Percentiles rank a stretch among this genome's conserved stretches.
These are phyloP conservation scores for Saccharomycopsis synnaedendra DNA, from an alignment of 805 yeast species.

Conservation along the genomic window DNA sequence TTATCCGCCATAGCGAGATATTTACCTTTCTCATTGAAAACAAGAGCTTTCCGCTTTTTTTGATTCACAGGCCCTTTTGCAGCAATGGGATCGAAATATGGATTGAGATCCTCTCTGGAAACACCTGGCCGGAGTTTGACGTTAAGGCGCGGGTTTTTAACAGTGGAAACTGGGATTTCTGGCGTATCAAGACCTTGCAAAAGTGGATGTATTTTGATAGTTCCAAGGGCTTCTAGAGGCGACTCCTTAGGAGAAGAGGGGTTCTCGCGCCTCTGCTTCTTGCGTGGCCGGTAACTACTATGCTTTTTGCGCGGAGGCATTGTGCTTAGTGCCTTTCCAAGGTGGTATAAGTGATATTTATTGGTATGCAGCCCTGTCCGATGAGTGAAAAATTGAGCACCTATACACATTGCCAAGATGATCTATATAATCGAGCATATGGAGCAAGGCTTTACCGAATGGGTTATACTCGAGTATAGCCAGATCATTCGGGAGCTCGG, in stretches of 20 bases:
- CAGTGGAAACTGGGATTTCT: background rate
- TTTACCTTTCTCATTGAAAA: conserved; percentile 54
- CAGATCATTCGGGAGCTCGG: conserved; percentile 83
- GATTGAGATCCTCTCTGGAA: conserved; percentile 24
- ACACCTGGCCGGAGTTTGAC: conserved; percentile 6
- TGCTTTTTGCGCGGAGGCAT: too few species aligned
- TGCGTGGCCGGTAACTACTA: too few species aligned
- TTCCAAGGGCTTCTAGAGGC: conserved; percentile 5
- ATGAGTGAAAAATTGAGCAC: too few species aligned
- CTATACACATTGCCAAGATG: conserved; percentile 29
- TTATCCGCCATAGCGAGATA: conserved; percentile 34
- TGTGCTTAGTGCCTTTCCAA: too few species aligned
- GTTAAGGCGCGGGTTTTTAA: conserved; percentile 1
- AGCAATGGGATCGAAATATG: conserved; percentile 24
- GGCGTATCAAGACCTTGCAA: conserved; percentile 17
- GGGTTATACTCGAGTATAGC: conserved; percentile 85
- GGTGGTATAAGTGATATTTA: too few species aligned
- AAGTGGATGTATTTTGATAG: conserved; percentile 23
- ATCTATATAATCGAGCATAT: conserved; percentile 93
- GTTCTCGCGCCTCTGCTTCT: too few species aligned
- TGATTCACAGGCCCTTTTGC: conserved; percentile 4
- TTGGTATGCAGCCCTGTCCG: too few species aligned
- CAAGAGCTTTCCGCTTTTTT: conserved; percentile 29
- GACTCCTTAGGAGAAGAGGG: too few species aligned
- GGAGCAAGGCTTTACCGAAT: conserved; percentile 94